Base-by-base conservation (phyloP, 2,329 filamentous ascomycete species). In the Exophiala xenobiotica region DNA sequence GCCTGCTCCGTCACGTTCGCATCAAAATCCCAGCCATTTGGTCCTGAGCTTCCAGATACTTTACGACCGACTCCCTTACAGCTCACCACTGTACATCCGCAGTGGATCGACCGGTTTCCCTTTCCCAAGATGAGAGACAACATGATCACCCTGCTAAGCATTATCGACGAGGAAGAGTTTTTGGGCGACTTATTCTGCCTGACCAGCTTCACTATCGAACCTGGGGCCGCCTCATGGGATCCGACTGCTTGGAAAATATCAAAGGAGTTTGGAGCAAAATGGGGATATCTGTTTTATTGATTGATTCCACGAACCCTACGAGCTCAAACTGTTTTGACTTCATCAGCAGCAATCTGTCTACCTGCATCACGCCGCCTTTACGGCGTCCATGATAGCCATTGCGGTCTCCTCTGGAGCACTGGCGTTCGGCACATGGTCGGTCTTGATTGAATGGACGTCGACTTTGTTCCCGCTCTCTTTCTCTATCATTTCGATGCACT, bases 81-180 rank as follows among this genome's bases (percentile, higher is more conserved):
- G 47, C 59, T 64, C 6, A 59, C 57, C 1, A 63, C 63, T 3
- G 57, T 67, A 16, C 70, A 74, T 55, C 65, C 65, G 18, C 60
- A 62, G 0, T 74, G 69, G 68, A 65, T 73, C 39, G 71, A 74
- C 51, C 63, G 69, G n/a, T 67, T 73, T 23, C 70, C 70, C 0
- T 72, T 72, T 42, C 70, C 69, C 4, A 63, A 61, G 20, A 65
- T 73, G 62, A 58, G 71, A n/a, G 67, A 73, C 42, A 67, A 64
- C 41, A 50, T 73, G 39, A 73, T 74, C 31, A 51, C 44, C 4
- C 53, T 58, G n/a, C 44, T 46, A 3, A 57, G 57, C 20, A 5
- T 45, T 2, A 46, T 74, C 31, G 67, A 74, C 54, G 63, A 69
- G 18, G 68, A 71, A 19, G 67, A 70, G 12, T 62, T 74, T 11